Percentiles rank a stretch among this genome's conserved stretches.
Conservation (phyloP, 1,284 basidiomycete genomes). For the Irpex lacteus region DNA sequence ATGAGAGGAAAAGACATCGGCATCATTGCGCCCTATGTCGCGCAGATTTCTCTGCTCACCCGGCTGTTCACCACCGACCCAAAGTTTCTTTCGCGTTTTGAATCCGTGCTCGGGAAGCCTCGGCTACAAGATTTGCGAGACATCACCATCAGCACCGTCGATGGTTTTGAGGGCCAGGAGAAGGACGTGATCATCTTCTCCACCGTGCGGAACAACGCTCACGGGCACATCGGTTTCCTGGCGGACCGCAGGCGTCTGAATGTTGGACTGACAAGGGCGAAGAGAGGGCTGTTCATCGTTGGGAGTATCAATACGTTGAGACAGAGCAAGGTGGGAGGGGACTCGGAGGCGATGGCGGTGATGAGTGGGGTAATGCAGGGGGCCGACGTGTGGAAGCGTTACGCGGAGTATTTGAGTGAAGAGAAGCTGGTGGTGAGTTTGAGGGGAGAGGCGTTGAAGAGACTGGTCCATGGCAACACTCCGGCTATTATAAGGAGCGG, state of each 20-base stretch:
- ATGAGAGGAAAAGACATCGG: slow-evolving; percentile 77
- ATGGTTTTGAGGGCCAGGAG: slow-evolving; percentile 93
- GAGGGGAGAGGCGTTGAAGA: slow-evolving; percentile 39
- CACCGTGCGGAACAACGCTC: slow-evolving; percentile 79
- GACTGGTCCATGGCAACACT: slow-evolving; percentile 44
- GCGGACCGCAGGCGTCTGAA: slow-evolving; percentile 87
- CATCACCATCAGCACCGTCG: slow-evolving; percentile 86
- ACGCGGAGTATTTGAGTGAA: slow-evolving; percentile 51
- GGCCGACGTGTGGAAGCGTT: slow-evolving; percentile 57
- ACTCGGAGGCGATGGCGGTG: slow-evolving; percentile 15
- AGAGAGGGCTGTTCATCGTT: slow-evolving; percentile 78
- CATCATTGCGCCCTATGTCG: slow-evolving; percentile 84
- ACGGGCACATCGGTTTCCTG: slow-evolving; percentile 82
- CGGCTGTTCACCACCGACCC: slow-evolving; percentile 58
- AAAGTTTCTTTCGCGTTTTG: slow-evolving; percentile 51
- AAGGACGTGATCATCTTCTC: slow-evolving; percentile 91
- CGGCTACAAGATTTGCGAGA: slow-evolving; percentile 58
- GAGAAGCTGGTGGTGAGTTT: slow-evolving; percentile 51
- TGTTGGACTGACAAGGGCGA: slow-evolving; percentile 85
- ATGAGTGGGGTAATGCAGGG: slow-evolving; percentile 38
- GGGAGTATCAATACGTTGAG: slow-evolving; percentile 74
- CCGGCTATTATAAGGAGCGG: background rate
- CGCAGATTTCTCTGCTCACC: slow-evolving; percentile 72
- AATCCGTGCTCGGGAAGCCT: slow-evolving; percentile 37
- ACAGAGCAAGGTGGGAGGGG: slow-evolving; percentile 36